Base-by-base conservation (phyloP, 2,329 filamentous ascomycete genomes). In the Penicillium hordei region DNA sequence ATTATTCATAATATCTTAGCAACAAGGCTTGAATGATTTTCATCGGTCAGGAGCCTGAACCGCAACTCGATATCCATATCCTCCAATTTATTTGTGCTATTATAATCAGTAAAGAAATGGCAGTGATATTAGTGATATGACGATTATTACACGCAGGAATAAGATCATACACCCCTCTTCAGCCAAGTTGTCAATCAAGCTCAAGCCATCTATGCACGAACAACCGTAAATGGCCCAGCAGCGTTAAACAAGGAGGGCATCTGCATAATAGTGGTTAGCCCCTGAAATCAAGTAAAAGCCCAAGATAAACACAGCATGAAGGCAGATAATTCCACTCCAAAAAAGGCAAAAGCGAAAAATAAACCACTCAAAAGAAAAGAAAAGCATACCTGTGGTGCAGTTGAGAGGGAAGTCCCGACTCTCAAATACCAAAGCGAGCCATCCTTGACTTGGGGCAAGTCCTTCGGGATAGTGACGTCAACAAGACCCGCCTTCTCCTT, bases 351-450 rank as follows among this genome's bases (percentile, higher is more conserved):
- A 15, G 0, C 4, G 5, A 52, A 27, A 34, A 15, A 15, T 7
- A 6, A 34, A 34, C 12, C 31, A 33, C 31, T 13, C 5, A 17
- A 15, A 34, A 45, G 19, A 15, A 5, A n/a, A 19, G 33, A 8
- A 15, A 44, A 33, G 38, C 68, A 38, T 58, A 71, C 69, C 67
- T 71, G 70, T 10, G 70, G 70, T 1, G 70, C 70, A 19, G 59
- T 63, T 1, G 57, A 42, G 34, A 72, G 53, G 17, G 40, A n/a
- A 31, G 65, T 70, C 7, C 46, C 46, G 36, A 71, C 15, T 31
- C 70, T 61, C 57, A 72, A 45, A 55, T 72, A 72, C 70, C 70
- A 72, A 39, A 69, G 59, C 5, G 60, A 61, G 3, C 62, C 63
- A 60, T 72, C 65, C 4, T 61, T 39, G 4, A 71, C 70, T 9